A percentile compares a stretch with the other conserved stretches of the same genome.
Evolutionary conservation across 345 rosid genomes (phyloP).

Genomic region (Ailanthus altissimus): DNA sequence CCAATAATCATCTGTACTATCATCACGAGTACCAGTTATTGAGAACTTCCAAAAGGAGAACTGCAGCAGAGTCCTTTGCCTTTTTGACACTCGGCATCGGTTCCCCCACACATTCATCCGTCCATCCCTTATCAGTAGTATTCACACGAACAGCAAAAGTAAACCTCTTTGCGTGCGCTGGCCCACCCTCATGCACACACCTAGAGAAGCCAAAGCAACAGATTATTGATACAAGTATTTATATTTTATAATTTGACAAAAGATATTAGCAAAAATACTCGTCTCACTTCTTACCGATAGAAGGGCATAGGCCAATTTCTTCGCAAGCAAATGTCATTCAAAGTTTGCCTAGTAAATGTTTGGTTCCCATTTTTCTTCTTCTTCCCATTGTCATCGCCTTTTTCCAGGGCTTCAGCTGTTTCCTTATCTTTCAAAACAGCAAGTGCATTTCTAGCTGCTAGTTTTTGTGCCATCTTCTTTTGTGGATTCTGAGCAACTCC

Average conservation of each 20-base stretch:
- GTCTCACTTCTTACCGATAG: constrained; percentile 58
- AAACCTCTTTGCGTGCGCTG: constrained; percentile 95
- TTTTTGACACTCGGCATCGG: constrained; percentile 98
- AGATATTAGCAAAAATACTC: neutral
- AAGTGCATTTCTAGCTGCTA: constrained; percentile 95
- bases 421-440: constrained; percentile 84
- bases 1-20: neutral
- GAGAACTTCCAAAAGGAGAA: constrained; percentile 73
- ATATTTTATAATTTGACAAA: too few relatives aligned
- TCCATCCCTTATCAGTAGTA: constrained; percentile 82
- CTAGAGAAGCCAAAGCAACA: constrained; percentile 34
- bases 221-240: neutral
- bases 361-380: constrained; percentile 81
- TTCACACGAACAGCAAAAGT: constrained; percentile 85
- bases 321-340: constrained; percentile 91
- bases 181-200: constrained; percentile 94
- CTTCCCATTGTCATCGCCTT: constrained; percentile 46
- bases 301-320: constrained; percentile 97
- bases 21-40: constrained; percentile 51
- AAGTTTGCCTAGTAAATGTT: constrained; percentile 87
- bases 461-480: constrained; percentile 99
- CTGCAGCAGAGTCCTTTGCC: constrained; percentile 97
- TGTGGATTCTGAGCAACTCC: constrained; percentile 95
- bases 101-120: constrained; percentile 92
- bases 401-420: constrained; percentile 55